Percentiles rank a stretch among this genome's conserved stretches.
These are phyloP conservation scores for Apocynum venetum DNA, from an alignment of 257 asterid genomes.

Conservation along the genomic window DNA sequence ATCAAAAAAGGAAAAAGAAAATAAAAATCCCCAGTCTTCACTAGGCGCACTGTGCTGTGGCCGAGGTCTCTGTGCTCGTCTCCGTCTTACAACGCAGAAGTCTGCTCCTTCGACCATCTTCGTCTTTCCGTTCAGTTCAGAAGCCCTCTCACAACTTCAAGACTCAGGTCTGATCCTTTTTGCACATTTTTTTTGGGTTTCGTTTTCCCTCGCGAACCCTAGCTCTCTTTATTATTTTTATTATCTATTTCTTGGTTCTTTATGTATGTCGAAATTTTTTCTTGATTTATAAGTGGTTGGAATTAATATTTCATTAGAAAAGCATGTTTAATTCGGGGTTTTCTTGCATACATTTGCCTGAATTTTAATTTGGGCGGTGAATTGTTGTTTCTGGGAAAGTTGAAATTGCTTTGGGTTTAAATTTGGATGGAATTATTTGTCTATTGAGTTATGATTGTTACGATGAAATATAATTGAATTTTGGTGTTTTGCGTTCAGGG, in stretches of 20 bases:
- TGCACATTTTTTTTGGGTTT: not conserved
- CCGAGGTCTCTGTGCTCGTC: conserved; percentile 9
- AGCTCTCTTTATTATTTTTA: not conserved
- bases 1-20: not conserved
- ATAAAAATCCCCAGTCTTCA: not conserved
- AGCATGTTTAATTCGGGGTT: not conserved
- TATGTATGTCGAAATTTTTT: not conserved
- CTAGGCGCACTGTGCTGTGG: conserved; percentile 16
- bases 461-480: not conserved
- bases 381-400: not conserved
- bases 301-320: not conserved
- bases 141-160: not conserved
- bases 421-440: not conserved
- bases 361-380: conserved; percentile 3
- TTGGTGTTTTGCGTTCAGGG: conserved; percentile 16
- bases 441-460: not conserved
- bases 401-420: not conserved
- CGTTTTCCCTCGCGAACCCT: conserved; percentile 8
- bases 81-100: not conserved
- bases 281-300: not conserved
- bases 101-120: not conserved
- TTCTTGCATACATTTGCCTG: not conserved
- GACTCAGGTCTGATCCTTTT: conserved; percentile 20
- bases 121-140: not conserved
- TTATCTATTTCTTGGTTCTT: not conserved